Base-by-base conservation (phyloP, 805 yeast genomes). In the Maudiozyma turicensis region DNA sequence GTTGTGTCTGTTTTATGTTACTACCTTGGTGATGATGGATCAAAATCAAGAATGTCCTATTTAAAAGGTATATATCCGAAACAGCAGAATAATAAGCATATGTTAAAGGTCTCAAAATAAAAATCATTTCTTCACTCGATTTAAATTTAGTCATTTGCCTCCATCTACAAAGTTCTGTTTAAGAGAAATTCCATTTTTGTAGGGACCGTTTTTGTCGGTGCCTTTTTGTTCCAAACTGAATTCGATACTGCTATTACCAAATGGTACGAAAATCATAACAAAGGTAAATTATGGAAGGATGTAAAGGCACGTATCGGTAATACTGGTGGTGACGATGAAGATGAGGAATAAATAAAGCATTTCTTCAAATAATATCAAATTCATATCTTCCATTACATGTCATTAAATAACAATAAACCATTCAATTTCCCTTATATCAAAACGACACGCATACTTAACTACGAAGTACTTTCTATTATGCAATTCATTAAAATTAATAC, bases 181-280 rank as follows among this genome's bases (percentile, higher is more conserved):
- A 87, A 87, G 79, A 86, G 96, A 78, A 90, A 91, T 81, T 79
- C 97, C 44, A 75, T 84, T 54, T 87, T 77, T 71, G 95, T 90
- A 54, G 86, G 87, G 56, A 74, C 93, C 54, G 75, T 90, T 53
- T 84, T 90, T 59, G 84, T 81, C 46, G 81, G 86, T 61, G 89
- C 97, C 44, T 90, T 90, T 65, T 80, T 81, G 54, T 88, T 89
- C 78, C 91, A 87, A 73, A 82, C 81, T 46, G 74, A 75, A 63
- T 84, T 84, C 58, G 93, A 86, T 65, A 66, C 70, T 53, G 82
- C 76, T 54, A 73, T 84, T 54, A 85, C 84, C 60, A 63, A 62
- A 45, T 85, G 84, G 84, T 85, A 81, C 73, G 86, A 82, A 63
- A 69, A 71, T 68, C 88, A 83, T 76, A 86, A 86, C 79, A 78